Evolutionary conservation across 2,329 filamentous ascomycete genomes (phyloP).

Genomic region (Thelonectria blattea): DNA sequence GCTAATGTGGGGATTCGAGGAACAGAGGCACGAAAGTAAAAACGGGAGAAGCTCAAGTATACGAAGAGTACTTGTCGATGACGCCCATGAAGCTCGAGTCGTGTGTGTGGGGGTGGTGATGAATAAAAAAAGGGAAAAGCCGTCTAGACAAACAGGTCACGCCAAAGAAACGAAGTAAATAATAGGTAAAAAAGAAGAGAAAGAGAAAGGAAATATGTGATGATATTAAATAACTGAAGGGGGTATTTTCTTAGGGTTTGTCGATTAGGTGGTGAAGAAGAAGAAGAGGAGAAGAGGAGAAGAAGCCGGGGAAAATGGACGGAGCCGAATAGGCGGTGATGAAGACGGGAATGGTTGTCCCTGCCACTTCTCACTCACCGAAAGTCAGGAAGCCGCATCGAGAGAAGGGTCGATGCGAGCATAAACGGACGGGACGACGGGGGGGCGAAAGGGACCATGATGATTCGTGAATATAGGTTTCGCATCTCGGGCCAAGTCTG

Average conservation of each 20-base stretch:
- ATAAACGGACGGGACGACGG: background rate
- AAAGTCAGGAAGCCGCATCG: background rate
- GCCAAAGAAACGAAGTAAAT: background rate
- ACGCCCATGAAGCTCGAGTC: background rate
- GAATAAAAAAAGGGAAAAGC: background rate
- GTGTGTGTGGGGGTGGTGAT: background rate
- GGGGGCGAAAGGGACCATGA: constrained; percentile 1
- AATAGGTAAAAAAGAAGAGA: background rate
- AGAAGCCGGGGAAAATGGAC: background rate
- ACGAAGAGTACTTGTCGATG: background rate
- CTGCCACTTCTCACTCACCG: background rate
- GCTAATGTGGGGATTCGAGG: background rate
- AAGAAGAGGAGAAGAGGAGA: background rate
- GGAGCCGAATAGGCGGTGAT: background rate
- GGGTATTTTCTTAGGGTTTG: background rate
- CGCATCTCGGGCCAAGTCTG: constrained; percentile 18
- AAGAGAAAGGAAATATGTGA: background rate
- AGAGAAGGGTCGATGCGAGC: background rate
- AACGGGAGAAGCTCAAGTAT: background rate
- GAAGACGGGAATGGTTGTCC: background rate
- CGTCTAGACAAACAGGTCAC: background rate
- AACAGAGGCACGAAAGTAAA: too few relatives aligned
- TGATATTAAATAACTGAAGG: background rate
- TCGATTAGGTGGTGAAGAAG: background rate
- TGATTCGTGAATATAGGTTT: constrained; percentile 16